Percentiles rank a stretch among this genome's conserved stretches.
These are phyloP conservation scores for Protostelium mycophagum DNA, from an alignment of 78 protist genomes.

Conservation along the genomic window DNA sequence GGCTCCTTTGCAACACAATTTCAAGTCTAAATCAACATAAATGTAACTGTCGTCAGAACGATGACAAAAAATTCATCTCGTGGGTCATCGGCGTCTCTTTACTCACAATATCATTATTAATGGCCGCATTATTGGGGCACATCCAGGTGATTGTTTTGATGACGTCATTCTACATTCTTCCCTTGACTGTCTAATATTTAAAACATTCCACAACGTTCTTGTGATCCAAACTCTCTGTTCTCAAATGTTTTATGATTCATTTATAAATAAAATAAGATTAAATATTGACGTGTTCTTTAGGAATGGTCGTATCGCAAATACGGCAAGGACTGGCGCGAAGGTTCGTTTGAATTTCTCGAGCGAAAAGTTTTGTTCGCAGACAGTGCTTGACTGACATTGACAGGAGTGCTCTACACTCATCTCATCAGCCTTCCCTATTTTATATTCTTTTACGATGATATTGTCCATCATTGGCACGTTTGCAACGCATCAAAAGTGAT, in stretches of 20 bases:
- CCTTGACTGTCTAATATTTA: too few relatives aligned
- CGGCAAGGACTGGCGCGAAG: slow-evolving; percentile 8
- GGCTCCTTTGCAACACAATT: too few relatives aligned
- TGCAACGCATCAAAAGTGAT: slow-evolving; percentile 28
- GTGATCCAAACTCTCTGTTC: too few relatives aligned
- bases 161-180: too few relatives aligned
- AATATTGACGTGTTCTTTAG: not conserved
- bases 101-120: not conserved
- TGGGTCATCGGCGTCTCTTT: not conserved
- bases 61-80: not conserved
- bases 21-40: too few relatives aligned
- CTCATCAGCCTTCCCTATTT: slow-evolving; percentile 29
- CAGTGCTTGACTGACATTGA: not conserved
- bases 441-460: slow-evolving; percentile 17
- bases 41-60: not conserved
- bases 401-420: not conserved
- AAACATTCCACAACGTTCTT: not conserved
- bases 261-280: too few relatives aligned
- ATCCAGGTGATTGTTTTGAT: not conserved
- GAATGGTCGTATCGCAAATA: not conserved
- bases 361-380: not conserved
- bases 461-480: slow-evolving; percentile 7
- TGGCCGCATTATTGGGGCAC: not conserved
- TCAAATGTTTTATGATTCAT: too few relatives aligned
- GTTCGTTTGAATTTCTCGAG: not conserved